Base-by-base conservation (phyloP, 257 asterid genomes). In the Salvia miltiorrhiza region DNA sequence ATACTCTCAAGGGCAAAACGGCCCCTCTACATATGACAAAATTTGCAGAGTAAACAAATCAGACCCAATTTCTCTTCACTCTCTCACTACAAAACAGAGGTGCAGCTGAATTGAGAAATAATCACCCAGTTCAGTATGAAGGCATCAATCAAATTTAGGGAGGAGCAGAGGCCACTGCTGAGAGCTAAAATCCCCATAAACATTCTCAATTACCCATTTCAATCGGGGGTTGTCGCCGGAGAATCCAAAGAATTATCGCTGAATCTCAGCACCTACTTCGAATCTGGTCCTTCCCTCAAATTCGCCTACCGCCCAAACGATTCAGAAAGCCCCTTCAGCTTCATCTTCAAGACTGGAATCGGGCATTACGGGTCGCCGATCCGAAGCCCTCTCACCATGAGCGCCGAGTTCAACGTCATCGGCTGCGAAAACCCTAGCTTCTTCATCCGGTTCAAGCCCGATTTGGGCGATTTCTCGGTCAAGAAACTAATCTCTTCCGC, bases 141-240 rank as follows among this genome's bases (percentile, higher is more conserved):
- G 84, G 97, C 99, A 63, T 94, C 99, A 37, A 86, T 94, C 78
- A 94, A 83, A 71, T 94, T 91, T 49, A 90, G 99, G 35, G 99
- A 89, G 32, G 95, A 89, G 49, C 90, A 84, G 67, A 89, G 78
- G 80, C 99, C 99, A 14, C 55, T 94, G 67, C 17, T 94, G 77
- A 75, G 96, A 44, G 97, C 97, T 55, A 94, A 91, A 83, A 69
- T 91, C 78, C 99, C 99, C 0, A 59, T 94, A 10, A 94, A 87
- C 54, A 79, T 94, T 23, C 64, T 89, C 0, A 81, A 79, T 17
- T 82, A 82, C 57, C 99, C 97, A 0, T 89, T 94, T 53, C 96
- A 86, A 75, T 92, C 97, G 9, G 97, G 96, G 57, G 63, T 94
- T 33, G 82, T 72, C 33, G 90, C 90, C 66, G 99, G 99, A 3